Evolutionary conservation across 2,329 filamentous ascomycete genomes (phyloP).

Genomic region (Fusarium liriodendri): DNA sequence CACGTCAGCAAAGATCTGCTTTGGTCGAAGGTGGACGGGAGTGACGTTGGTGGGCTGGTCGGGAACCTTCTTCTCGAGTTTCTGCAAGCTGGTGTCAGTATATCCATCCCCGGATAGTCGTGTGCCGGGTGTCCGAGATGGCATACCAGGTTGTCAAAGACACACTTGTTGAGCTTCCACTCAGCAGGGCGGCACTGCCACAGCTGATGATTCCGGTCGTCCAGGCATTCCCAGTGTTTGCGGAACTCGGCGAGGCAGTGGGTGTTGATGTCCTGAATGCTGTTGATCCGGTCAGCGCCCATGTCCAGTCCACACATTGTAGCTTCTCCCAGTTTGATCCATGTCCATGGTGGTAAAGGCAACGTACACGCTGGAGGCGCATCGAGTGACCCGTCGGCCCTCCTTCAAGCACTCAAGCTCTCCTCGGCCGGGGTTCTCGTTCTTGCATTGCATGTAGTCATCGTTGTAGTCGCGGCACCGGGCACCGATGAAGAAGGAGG

Average conservation of each 20-base stretch:
- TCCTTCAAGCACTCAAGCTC: constrained; percentile 97
- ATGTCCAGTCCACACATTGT: not conserved
- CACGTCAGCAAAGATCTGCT: constrained; percentile 70
- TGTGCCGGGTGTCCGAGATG: not conserved
- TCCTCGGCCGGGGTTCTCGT: constrained; percentile 87
- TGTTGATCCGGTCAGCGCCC: constrained; percentile 51
- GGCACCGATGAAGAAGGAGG: constrained; percentile 96
- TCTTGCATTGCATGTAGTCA: constrained; percentile 99
- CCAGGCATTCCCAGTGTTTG: constrained; percentile 93
- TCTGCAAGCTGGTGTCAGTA: constrained; percentile 59
- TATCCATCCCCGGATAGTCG: not conserved
- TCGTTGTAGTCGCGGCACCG: constrained; percentile 97
- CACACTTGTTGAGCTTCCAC: constrained; percentile 93
- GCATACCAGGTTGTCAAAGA: constrained; percentile 92
- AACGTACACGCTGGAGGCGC: constrained; percentile 93
- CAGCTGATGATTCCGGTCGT: constrained; percentile 97
- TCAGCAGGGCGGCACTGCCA: constrained; percentile 94
- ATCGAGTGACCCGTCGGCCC: constrained; percentile 94
- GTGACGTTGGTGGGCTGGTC: constrained; percentile 75
- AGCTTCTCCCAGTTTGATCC: not conserved
- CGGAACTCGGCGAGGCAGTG: constrained; percentile 92
- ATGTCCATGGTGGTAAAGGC: not conserved
- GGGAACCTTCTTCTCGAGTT: constrained; percentile 84
- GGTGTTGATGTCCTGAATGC: constrained; percentile 95
- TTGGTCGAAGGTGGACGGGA: constrained; percentile 78